Percentiles rank a stretch among this genome's conserved stretches.
Conservation (phyloP, 768 basidiomycete genomes). For the Mycena amicta region DNA sequence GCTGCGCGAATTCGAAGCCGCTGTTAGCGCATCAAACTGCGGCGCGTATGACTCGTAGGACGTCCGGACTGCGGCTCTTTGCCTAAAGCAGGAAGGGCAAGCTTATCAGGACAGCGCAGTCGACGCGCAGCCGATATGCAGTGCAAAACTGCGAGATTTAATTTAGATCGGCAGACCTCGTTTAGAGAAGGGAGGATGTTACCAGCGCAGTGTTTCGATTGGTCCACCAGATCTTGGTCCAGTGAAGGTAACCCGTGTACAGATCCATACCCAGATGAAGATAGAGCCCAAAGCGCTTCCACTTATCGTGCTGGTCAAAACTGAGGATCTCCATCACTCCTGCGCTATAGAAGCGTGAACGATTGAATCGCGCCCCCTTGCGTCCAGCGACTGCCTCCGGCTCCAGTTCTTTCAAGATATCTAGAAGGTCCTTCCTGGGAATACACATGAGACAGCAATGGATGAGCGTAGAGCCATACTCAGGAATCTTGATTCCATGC, state of each 20-base stretch:
- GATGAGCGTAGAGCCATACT: conserved; percentile 6
- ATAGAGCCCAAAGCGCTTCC: conserved; percentile 39
- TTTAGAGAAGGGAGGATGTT: conserved; percentile 36
- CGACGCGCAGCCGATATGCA: no score
- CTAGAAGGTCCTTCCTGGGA: background rate
- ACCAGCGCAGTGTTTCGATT: conserved; percentile 40
- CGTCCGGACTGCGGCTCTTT: no score
- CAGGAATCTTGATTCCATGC: conserved; percentile 15
- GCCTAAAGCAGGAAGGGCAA: no score
- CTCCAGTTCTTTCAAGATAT: conserved; percentile 9
- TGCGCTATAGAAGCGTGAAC: conserved; percentile 38
- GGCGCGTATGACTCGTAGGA: no score
- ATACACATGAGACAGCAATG: background rate
- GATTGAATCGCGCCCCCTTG: conserved; percentile 25
- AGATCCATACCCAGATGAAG: conserved; percentile 40
- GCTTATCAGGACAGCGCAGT: no score
- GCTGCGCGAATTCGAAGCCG: no score
- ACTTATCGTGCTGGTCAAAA: conserved; percentile 53
- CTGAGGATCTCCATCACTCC: conserved; percentile 42
- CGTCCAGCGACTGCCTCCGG: conserved; percentile 25
- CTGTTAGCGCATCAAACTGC: no score
- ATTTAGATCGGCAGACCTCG: no score
- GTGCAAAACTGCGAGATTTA: no score
- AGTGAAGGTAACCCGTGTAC: conserved; percentile 33
- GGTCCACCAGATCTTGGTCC: conserved; percentile 45